phyloP scores from a whole-genome alignment of 768 basidiomycete species.

The Panus rudis region DNA sequence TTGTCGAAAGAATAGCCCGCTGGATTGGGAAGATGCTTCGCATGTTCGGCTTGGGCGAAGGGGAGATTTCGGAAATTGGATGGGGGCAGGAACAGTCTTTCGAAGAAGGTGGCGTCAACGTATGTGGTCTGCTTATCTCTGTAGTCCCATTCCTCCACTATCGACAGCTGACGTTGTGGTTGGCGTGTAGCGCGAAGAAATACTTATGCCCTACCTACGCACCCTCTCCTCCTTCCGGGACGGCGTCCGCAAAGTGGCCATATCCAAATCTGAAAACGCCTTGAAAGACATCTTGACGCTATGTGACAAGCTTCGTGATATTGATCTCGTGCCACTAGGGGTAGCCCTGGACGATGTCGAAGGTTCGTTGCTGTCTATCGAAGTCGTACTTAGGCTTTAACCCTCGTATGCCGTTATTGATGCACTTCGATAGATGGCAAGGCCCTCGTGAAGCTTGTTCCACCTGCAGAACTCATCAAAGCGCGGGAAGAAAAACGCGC shows the following conservation, averaged over 20 bases:
- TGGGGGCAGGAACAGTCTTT: conserved; percentile 69
- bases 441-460: conserved; percentile 88
- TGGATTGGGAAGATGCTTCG: conserved; percentile 72
- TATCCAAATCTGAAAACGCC: conserved; percentile 56
- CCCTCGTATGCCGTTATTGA: too few relatives aligned
- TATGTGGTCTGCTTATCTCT: conserved; percentile 26
- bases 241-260: conserved; percentile 75
- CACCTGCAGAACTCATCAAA: conserved; percentile 73
- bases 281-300: conserved; percentile 78
- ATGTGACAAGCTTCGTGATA: conserved; percentile 85
- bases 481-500: conserved; percentile 86
- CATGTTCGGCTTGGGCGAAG: conserved; percentile 75
- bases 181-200: conserved; percentile 85
- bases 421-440: conserved; percentile 92
- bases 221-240: conserved; percentile 88
- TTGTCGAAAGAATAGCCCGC: conserved; percentile 56
- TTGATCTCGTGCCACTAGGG: conserved; percentile 87
- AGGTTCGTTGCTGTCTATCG: conserved; percentile 38
- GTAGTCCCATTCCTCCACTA: not conserved
- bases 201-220: conserved; percentile 84
- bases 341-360: conserved; percentile 97
- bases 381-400: conserved; percentile 1
- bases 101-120: conserved; percentile 41
- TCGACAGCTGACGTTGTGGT: not conserved
- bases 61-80: conserved; percentile 61